These are phyloP conservation scores for Metschnikowia dekortorum DNA, from an alignment of 805 yeast genomes.

Conservation along the genomic window DNA sequence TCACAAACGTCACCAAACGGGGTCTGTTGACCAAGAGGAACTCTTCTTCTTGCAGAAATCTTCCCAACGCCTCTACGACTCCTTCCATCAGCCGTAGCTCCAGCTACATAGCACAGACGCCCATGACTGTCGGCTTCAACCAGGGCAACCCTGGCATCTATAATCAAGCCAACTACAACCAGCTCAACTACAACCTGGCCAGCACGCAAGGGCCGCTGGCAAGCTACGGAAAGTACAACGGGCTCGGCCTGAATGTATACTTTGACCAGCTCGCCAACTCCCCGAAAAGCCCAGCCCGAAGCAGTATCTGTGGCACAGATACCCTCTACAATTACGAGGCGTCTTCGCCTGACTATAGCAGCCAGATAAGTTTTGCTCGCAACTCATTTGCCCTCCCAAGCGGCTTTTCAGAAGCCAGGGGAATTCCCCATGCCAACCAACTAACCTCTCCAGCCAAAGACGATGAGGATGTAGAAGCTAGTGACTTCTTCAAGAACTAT, in stretches of 20 bases:
- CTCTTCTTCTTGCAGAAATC: constrained; percentile 5
- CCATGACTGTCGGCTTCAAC: background rate
- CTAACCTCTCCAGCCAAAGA: constrained; percentile 12
- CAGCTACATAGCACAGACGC: constrained; percentile 4
- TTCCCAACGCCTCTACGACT: background rate
- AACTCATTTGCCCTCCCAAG: constrained; percentile 13
- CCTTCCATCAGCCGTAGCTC: constrained; percentile 3
- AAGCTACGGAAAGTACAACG: background rate
- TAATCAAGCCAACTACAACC: background rate
- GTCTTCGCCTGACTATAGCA: constrained; percentile 13
- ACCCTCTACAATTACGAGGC: constrained; percentile 8
- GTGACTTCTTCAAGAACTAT: constrained; percentile 22
- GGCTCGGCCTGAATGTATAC: constrained; percentile 1
- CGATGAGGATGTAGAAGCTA: constrained; percentile 16
- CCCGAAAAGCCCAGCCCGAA: constrained; percentile 2
- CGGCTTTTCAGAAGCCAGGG: constrained; percentile 5
- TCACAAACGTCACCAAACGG: constrained; percentile 10
- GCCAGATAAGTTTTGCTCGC: constrained; percentile 3
- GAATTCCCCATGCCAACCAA: constrained; percentile 1
- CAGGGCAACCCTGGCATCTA: background rate
- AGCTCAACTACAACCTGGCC: background rate
- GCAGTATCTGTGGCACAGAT: constrained; percentile 8
- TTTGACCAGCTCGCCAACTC: constrained; percentile 8
- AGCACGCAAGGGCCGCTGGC: background rate
- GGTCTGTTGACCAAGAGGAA: constrained; percentile 12